Base-by-base conservation (phyloP, 257 asterid genomes). In the Henckelia pumila region DNA sequence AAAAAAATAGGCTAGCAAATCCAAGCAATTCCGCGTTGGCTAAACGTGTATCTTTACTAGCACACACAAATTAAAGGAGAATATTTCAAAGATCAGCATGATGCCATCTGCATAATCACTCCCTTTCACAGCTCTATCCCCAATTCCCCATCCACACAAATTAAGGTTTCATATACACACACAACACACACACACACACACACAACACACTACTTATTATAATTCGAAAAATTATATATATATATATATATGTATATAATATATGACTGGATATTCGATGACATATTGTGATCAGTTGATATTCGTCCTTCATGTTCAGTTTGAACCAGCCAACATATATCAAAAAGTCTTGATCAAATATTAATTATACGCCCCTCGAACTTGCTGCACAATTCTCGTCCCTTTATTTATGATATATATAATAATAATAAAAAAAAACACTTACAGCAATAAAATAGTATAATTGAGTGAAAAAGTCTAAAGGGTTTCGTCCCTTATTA, bases 1-100 rank as follows among this genome's bases (percentile, higher is more conserved):
- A 4, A 23, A 59, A 20, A 26, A 59, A 40, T 30, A 2, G 17
- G 3, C n/a, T 40, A n/a, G n/a, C 68, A 67, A 26, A 71, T 76
- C 75, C 75, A 72, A 71, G 47, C 61, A 69, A 73, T 29, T 72
- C 73, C 73, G 78, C 75, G 80, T 63, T 72, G 83, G 76, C 66
- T 5, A 72, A 71, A 60, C 83, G 83, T 65, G 80, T 75, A 59
- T 79, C 80, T 63, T 79, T 71, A n/a, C 53, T 6, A 40, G 64
- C 61, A 20, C 66, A 73, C 75, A 63, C 59, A 4, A 26, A 26
- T n/a, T 29, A n/a, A n/a, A n/a, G n/a, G 52, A 23, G 13, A 33
- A 60, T 23, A 26, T 1, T 23, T 44, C 35, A 19, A 22, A 60
- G 56, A 63, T 73, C 75, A 76, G 64, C 72, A 60, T 80, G 75